These are phyloP conservation scores for Arthromyces matolae DNA, from an alignment of 768 basidiomycete species.

Conservation along the genomic window DNA sequence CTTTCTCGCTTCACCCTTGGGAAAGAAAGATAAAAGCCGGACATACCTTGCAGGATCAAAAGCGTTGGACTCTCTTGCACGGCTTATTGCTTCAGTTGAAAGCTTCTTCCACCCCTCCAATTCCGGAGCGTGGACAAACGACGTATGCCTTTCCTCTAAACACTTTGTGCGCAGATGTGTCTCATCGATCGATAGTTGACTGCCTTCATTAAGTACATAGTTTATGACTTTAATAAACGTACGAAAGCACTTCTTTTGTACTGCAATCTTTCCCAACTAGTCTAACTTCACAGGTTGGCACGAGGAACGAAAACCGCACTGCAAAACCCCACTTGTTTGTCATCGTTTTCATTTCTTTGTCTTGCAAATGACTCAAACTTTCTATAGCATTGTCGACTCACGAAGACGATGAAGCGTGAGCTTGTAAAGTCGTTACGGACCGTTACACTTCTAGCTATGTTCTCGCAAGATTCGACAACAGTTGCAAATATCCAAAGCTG, in stretches of 20 bases:
- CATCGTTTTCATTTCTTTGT: neutral
- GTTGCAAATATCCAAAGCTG: conserved; percentile 75
- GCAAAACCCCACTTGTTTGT: conserved; percentile 70
- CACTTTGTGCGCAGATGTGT: neutral
- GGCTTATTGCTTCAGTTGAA: conserved; percentile 82
- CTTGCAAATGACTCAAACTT: conserved; percentile 1
- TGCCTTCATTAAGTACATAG: conserved; percentile 82
- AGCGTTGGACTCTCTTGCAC: conserved; percentile 81
- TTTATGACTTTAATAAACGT: conserved; percentile 84
- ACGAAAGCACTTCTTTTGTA: conserved; percentile 2
- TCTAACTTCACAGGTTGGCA: conserved; percentile 55
- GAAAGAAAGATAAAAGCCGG: conserved; percentile 43
- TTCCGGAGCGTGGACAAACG: conserved; percentile 77
- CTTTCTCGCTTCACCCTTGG: conserved; percentile 56
- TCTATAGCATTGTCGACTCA: conserved; percentile 67
- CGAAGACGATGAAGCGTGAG: conserved; percentile 74
- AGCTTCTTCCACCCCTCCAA: conserved; percentile 91
- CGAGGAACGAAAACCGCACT: conserved; percentile 71
- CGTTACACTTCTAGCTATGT: conserved; percentile 84
- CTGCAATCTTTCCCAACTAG: neutral
- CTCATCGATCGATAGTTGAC: conserved; percentile 45
- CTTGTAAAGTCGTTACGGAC: conserved; percentile 81
- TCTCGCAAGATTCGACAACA: conserved; percentile 75
- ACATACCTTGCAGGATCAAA: conserved; percentile 79
- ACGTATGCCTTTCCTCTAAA: conserved; percentile 40